Evolutionary conservation across 495 filamentous ascomycete genomes (phyloP).

Genomic region (Talaromyces ruber): DNA sequence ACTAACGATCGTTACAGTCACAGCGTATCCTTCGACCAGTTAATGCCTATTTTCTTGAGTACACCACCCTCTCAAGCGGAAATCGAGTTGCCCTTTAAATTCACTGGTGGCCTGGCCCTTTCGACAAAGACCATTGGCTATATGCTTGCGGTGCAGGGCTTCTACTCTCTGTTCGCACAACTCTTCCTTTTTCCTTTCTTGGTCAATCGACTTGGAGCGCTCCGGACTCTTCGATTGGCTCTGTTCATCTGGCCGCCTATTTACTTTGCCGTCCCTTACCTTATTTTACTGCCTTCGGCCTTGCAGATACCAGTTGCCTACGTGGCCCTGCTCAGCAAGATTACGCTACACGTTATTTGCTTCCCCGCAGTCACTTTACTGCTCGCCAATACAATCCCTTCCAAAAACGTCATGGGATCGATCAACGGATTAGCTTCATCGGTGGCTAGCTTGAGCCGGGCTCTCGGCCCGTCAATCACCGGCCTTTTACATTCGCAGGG

Average conservation of each 20-base stretch:
- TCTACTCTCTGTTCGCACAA: constrained; percentile 79
- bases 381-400: constrained; percentile 74
- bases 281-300: constrained; percentile 66
- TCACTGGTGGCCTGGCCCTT: constrained; percentile 78
- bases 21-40: constrained; percentile 87
- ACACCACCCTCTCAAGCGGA: constrained; percentile 49
- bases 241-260: constrained; percentile 78
- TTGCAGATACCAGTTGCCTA: constrained; percentile 68
- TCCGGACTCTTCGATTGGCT: constrained; percentile 71
- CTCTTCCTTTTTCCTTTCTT: constrained; percentile 74
- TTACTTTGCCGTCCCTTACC: constrained; percentile 81
- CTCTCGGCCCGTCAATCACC: constrained; percentile 81
- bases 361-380: constrained; percentile 84
- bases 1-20: constrained; percentile 51
- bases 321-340: constrained; percentile 73
- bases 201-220: constrained; percentile 59
- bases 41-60: constrained; percentile 87
- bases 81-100: constrained; percentile 70
- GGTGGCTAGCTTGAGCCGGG: constrained; percentile 76
- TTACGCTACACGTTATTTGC: constrained; percentile 73
- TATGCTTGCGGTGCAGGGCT: constrained; percentile 82
- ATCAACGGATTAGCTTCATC: constrained; percentile 93
- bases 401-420: constrained; percentile 69
- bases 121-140: constrained; percentile 75
- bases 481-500: constrained; percentile 78